Percentiles rank a stretch among this genome's conserved stretches.
Evolutionary conservation across 1,284 basidiomycete genomes (phyloP).

Genomic region (Ganoderma leucocontextum): DNA sequence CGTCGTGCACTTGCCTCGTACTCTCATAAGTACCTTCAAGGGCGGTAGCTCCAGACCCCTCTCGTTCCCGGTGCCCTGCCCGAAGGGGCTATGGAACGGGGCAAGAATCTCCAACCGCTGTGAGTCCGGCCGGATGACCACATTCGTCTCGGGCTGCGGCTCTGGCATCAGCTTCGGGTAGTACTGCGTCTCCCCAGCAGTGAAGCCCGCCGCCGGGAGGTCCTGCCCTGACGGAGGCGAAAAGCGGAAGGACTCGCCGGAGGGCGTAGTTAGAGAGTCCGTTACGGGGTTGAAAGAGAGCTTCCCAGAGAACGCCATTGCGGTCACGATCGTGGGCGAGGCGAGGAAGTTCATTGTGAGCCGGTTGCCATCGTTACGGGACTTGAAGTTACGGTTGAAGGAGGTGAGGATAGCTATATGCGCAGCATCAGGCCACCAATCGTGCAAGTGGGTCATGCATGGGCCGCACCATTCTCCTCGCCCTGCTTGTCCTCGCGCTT

Average conservation of each 20-base stretch:
- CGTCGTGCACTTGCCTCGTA: slow-evolving; percentile 98
- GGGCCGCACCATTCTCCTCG: slow-evolving; percentile 85
- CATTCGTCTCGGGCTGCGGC: slow-evolving; percentile 80
- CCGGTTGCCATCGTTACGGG: slow-evolving; percentile 95
- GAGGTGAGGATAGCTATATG: slow-evolving; percentile 92
- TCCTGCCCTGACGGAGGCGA: slow-evolving; percentile 85
- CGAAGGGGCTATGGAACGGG: slow-evolving; percentile 88
- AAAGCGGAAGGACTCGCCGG: slow-evolving; percentile 88
- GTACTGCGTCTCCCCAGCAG: slow-evolving; percentile 80
- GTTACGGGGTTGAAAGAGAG: slow-evolving; percentile 95
- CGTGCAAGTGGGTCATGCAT: not conserved
- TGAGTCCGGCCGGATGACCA: slow-evolving; percentile 84
- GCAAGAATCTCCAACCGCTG: slow-evolving; percentile 89
- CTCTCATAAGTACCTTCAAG: slow-evolving; percentile 88
- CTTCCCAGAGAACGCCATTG: slow-evolving; percentile 95
- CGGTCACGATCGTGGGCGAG: slow-evolving; percentile 96
- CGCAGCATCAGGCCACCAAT: not conserved
- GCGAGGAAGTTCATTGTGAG: slow-evolving; percentile 99
- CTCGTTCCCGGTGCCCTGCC: slow-evolving; percentile 53
- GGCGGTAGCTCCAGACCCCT: slow-evolving; percentile 80
- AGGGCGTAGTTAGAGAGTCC: slow-evolving; percentile 80
- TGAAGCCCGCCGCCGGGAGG: slow-evolving; percentile 87
- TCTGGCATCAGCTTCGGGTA: slow-evolving; percentile 83
- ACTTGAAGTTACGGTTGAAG: slow-evolving; percentile 99
- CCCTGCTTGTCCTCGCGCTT: slow-evolving; percentile 91